phyloP scores from a whole-genome alignment of 2,329 filamentous ascomycete genomes.

The Blastomyces gilchristii region DNA sequence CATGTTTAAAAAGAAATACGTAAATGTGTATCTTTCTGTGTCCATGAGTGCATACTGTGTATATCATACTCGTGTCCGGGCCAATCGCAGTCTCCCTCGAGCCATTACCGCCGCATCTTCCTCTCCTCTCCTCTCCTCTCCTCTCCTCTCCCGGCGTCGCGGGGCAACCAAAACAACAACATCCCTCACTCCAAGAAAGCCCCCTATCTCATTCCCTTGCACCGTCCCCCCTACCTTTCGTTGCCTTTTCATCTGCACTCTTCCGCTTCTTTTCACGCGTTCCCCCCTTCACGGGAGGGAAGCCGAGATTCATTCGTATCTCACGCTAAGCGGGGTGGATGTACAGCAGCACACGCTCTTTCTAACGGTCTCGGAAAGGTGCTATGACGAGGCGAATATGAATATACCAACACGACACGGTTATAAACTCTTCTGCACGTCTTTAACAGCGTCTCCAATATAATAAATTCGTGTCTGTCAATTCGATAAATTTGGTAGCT shows the following conservation, averaged over 20 bases:
- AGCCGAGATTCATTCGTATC: neutral
- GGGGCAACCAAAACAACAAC: conserved; percentile 3
- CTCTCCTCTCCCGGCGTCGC: neutral
- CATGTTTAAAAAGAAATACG: neutral
- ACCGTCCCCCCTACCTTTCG: neutral
- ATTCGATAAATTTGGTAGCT: neutral
- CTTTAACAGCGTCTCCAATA: neutral
- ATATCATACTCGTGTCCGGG: neutral
- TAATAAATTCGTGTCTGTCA: neutral
- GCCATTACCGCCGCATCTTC: too few relatives aligned
- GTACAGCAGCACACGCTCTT: neutral
- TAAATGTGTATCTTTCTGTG: neutral
- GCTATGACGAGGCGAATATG: neutral
- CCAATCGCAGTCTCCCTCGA: neutral
- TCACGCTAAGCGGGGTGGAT: too few relatives aligned
- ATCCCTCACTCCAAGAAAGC: neutral
- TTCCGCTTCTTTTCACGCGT: neutral
- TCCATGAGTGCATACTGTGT: neutral
- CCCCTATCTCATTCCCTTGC: neutral
- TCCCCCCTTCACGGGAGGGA: neutral
- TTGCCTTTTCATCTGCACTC: neutral
- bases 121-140: too few relatives aligned
- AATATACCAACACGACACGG: neutral
- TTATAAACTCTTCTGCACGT: too few relatives aligned
- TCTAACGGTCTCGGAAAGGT: neutral